Evolutionary conservation across 768 basidiomycete genomes (phyloP), one percentile per base, ranked within the genome.

Genomic region (Lactarius sp.): DNA sequence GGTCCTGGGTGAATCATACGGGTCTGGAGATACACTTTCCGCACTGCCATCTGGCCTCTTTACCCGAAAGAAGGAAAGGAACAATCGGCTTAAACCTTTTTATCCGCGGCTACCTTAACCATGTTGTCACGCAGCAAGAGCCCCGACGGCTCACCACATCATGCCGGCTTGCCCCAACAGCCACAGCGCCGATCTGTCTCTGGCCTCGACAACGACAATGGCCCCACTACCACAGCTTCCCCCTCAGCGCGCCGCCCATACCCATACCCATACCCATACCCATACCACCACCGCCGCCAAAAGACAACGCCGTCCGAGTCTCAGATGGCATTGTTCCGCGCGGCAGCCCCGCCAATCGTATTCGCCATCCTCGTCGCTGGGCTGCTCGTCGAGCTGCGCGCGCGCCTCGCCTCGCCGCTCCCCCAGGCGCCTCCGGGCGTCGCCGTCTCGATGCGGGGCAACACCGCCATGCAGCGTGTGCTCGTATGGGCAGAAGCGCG

Each of bases 401-500:
- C 34, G 22, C 53, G 49, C 20, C 52, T 64, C 39, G 53, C 63
- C 8, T 22, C 53, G 8, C 58, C 63, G 16, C 58, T 49, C 14
- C 47, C 63, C 18, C 20, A 33, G 9, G 27, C 20, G 1, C 63
- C 58, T 0, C 58, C 46, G 0, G 52, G 62, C 10, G 7, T 47
- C 13, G 1, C 37, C 27, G 47, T 64, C 18, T 47, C 63, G 1
- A 16, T 51, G 10, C 53, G 2, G 0, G 63, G 58, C 4, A 33
- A 44, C 22, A 56, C 63, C 4, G 7, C 16, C 31, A 39, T 47
- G 63, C 58, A 64, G 49, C 47, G 59, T 6, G 63, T 13, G 41
- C 49, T 64, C 7, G 27, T 64, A n/a, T 64, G 63, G 63, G 63
- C 63, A 10, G 63, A 60, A 49, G 33, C 41, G 47, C 59, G 33